Conservation (phyloP, 139 green algal species). For the Chlamydomonas sp. region DNA sequence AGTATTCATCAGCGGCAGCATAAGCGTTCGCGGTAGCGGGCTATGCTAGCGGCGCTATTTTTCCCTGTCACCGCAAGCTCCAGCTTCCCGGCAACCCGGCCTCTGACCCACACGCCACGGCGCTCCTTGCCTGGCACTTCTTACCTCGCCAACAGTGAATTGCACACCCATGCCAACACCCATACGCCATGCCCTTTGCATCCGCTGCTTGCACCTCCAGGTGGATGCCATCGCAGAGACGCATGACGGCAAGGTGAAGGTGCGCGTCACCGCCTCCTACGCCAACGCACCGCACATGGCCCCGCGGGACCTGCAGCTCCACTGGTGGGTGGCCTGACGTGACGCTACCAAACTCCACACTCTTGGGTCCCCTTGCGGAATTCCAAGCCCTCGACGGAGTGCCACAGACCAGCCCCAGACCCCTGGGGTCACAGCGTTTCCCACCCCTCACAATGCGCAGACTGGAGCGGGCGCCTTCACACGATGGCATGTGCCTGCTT, state of each 20-base stretch:
- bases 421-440: background rate
- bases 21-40: too few relatives aligned
- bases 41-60: too few relatives aligned
- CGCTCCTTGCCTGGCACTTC: too few relatives aligned
- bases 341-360: background rate
- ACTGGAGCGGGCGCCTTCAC: background rate
- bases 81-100: too few relatives aligned
- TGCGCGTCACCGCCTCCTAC: slow-evolving; percentile 27
- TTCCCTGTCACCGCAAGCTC: too few relatives aligned
- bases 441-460: background rate
- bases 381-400: background rate
- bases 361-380: background rate
- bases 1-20: too few relatives aligned
- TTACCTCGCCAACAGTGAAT: too few relatives aligned
- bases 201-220: background rate
- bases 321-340: slow-evolving; percentile 12
- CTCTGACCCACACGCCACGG: too few relatives aligned
- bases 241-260: background rate
- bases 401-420: background rate
- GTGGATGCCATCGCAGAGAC: slow-evolving; percentile 11
- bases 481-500: background rate
- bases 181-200: too few relatives aligned
- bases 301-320: slow-evolving; percentile 11
- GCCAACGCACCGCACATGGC: slow-evolving; percentile 1
- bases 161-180: too few relatives aligned